phyloP scores from a whole-genome alignment of 2,329 filamentous ascomycete species.

The Venturia effusa region DNA sequence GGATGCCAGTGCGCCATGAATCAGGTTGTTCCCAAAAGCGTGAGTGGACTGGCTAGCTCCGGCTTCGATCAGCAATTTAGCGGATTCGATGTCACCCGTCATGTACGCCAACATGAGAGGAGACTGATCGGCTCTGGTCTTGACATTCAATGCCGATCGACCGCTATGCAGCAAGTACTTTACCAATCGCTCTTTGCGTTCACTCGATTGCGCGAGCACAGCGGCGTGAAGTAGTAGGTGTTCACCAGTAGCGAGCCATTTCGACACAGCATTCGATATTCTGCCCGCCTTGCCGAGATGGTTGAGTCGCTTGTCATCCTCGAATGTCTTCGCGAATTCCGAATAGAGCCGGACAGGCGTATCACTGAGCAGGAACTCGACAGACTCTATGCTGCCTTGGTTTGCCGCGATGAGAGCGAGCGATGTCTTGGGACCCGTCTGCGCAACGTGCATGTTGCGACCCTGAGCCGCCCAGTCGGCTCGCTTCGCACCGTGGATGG shows the following conservation, averaged over 20 bases:
- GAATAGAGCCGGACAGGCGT: constrained; percentile 56
- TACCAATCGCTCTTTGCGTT: constrained; percentile 44
- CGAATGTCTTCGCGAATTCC: constrained; percentile 54
- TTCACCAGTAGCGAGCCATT: constrained; percentile 42
- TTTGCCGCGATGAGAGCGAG: constrained; percentile 51
- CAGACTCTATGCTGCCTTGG: constrained; percentile 49
- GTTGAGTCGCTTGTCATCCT: constrained; percentile 50
- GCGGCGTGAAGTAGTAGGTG: constrained; percentile 55
- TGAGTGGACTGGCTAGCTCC: constrained; percentile 60
- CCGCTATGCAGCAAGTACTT: constrained; percentile 53
- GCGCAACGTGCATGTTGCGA: constrained; percentile 21
- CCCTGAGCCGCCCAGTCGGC: constrained; percentile 63
- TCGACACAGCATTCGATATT: constrained; percentile 50
- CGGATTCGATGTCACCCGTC: constrained; percentile 42
- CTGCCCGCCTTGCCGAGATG: constrained; percentile 51
- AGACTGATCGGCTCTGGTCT: constrained; percentile 45
- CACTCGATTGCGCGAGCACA: constrained; percentile 22
- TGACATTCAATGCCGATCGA: constrained; percentile 53
- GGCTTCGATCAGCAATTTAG: constrained; percentile 51
- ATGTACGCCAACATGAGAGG: constrained; percentile 59
- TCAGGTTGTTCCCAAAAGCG: constrained; percentile 55
- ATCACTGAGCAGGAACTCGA: constrained; percentile 70
- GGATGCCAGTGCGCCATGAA: constrained; percentile 24
- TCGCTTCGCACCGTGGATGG: constrained; percentile 63
- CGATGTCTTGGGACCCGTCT: constrained; percentile 31